Conservation (phyloP, 2,329 filamentous ascomycete genomes). For the Penicillium crustosum region DNA sequence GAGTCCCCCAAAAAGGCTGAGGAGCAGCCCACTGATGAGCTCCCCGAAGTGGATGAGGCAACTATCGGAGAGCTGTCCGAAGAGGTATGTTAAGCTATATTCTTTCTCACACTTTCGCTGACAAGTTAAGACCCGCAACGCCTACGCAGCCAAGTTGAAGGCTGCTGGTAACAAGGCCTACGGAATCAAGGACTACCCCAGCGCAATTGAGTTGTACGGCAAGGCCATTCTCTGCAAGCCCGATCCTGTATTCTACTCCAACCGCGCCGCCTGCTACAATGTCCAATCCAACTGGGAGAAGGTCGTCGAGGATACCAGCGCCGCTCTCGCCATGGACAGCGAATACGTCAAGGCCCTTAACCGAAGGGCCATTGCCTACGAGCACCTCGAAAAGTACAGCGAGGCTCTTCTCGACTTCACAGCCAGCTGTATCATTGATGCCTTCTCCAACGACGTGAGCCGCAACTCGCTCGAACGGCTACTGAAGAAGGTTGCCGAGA, state of each 20-base stretch:
- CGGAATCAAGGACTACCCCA: slow-evolving; percentile 87
- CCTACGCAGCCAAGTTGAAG: slow-evolving; percentile 89
- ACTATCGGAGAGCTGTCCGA: slow-evolving; percentile 48
- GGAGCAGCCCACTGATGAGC: slow-evolving; percentile 58
- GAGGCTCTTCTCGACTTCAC: slow-evolving; percentile 97
- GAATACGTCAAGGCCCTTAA: slow-evolving; percentile 98
- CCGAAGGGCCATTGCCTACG: slow-evolving; percentile 92
- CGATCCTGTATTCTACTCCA: slow-evolving; percentile 98
- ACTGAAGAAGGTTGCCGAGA: slow-evolving; percentile 93
- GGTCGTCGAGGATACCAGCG: slow-evolving; percentile 94
- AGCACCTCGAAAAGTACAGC: slow-evolving; percentile 85
- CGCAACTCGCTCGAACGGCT: slow-evolving; percentile 88
- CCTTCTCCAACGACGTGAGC: slow-evolving; percentile 87
- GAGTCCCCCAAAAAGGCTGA: slow-evolving; percentile 49
- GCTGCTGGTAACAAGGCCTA: slow-evolving; percentile 95
- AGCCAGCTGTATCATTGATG: slow-evolving; percentile 97
- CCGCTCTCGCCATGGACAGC: slow-evolving; percentile 87
- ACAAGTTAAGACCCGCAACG: slow-evolving; percentile 67
- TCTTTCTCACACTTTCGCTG: slow-evolving; percentile 9
- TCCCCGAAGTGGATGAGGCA: slow-evolving; percentile 63
- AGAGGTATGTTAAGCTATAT: slow-evolving; percentile 40
- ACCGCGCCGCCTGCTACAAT: slow-evolving; percentile 96
- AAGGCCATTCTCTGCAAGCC: slow-evolving; percentile 96
- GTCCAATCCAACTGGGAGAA: slow-evolving; percentile 90
- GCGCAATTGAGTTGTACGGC: slow-evolving; percentile 90